Percentiles rank a stretch among this genome's conserved stretches.
These are phyloP conservation scores for Apiotrichum gracile DNA, from an alignment of 1,284 basidiomycete species.

Conservation along the genomic window DNA sequence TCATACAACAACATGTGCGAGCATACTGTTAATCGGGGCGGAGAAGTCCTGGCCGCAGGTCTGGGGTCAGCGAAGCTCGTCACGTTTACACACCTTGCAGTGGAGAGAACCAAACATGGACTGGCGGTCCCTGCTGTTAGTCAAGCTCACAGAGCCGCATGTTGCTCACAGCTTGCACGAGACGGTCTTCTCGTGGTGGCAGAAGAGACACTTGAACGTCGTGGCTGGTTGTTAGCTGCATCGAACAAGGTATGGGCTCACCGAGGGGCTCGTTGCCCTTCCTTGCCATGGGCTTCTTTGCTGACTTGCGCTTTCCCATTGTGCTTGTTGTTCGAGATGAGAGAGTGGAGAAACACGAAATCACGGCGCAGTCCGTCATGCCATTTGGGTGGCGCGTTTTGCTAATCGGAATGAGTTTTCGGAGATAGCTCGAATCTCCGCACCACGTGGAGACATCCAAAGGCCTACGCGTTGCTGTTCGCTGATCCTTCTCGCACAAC, in stretches of 20 bases:
- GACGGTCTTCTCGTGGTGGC: constrained; percentile 43
- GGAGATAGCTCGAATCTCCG: constrained; percentile 25
- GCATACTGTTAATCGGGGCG: constrained; percentile 40
- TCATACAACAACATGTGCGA: background rate
- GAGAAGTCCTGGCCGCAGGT: constrained; percentile 37
- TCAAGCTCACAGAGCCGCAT: background rate
- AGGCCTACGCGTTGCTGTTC: constrained; percentile 17
- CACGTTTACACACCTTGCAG: constrained; percentile 28
- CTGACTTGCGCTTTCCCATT: constrained; percentile 47
- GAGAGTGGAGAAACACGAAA: too few relatives aligned
- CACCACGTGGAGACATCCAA: background rate
- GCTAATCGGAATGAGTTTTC: background rate
- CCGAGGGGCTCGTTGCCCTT: constrained; percentile 33
- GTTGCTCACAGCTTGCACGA: constrained; percentile 39
- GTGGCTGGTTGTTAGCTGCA: constrained; percentile 26
- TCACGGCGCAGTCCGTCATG: too few relatives aligned
- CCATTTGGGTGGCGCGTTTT: too few relatives aligned
- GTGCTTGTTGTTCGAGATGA: too few relatives aligned
- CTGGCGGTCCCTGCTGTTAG: constrained; percentile 31
- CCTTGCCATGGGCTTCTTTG: constrained; percentile 37
- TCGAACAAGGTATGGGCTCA: constrained; percentile 6
- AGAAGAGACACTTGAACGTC: constrained; percentile 47
- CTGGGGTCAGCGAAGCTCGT: constrained; percentile 2
- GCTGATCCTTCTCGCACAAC: background rate
- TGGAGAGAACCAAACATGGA: constrained; percentile 35